Evolutionary conservation across 768 basidiomycete species (phyloP), one percentile per base, ranked within the genome.

Genomic region (Naganishia friedmannii): DNA sequence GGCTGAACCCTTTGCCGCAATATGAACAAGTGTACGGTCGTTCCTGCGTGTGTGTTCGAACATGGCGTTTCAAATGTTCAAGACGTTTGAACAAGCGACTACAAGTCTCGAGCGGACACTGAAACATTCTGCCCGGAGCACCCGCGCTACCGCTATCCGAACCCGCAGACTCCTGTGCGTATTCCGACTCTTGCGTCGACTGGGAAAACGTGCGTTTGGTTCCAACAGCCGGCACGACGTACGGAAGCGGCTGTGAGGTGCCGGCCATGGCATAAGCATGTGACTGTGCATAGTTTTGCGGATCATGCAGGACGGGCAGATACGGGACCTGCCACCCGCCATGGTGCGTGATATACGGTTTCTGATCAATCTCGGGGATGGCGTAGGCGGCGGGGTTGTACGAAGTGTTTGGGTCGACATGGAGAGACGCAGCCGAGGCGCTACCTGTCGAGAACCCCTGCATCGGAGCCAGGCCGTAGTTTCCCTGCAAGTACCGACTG

Each of bases 41-140:
- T 80, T 94, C 93, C 87, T 91, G 86, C 23, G 92, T 93, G 77
- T 95, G 93, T 12, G 92, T 93, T 70, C 91, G 86, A 39, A 93
- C 82, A 80, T 95, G 93, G 53, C 92, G 83, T 82, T 91, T 91
- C 74, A 94, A 85, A 77, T 95, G 92, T 77, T 95, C 93, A 10
- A 90, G 88, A 13, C 93, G 87, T 84, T 92, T 93, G 86, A 94
- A 95, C 74, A 89, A 82, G 72, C 90, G 84, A 3, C 90, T 87
- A 77, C 93, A 96, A 17, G 90, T 90, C 79, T 86, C 88, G 1
- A 92, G 84, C 23, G 91, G 91, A 81, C 93, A 95, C 58, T 88
- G 86, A 76, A 88, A 93, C 3, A 87, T 87, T 65, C 77, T 78
- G 23, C 57, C 31, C 1, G 32, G 32, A 2, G 31, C 17, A 31